Evolutionary conservation across 2,329 filamentous ascomycete genomes (phyloP).

Genomic region (Colletotrichum sp.): DNA sequence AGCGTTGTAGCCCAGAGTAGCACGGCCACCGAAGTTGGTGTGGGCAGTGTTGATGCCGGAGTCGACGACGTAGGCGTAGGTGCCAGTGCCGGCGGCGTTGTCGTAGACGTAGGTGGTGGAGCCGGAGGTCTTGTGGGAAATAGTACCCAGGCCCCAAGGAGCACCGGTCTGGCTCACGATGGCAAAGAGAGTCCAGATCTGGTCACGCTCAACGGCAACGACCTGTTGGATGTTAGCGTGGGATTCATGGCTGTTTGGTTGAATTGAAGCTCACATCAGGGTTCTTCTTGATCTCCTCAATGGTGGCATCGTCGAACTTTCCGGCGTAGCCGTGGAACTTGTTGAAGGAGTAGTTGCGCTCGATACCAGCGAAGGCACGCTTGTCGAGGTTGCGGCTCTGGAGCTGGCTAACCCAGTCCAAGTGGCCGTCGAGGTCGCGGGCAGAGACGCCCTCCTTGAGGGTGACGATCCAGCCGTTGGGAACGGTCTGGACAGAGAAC

Average conservation of each 20-base stretch:
- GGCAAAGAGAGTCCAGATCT: slow-evolving; percentile 27
- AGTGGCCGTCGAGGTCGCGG: slow-evolving; percentile 31
- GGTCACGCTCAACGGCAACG: slow-evolving; percentile 35
- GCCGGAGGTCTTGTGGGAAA: slow-evolving; percentile 45
- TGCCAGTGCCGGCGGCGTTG: slow-evolving; percentile 40
- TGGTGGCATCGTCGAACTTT: slow-evolving; percentile 44
- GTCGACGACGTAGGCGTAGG: slow-evolving; percentile 60
- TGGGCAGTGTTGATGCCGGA: slow-evolving; percentile 57
- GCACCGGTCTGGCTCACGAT: slow-evolving; percentile 37
- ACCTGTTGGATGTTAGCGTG: slow-evolving; percentile 30
- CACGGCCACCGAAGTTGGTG: slow-evolving; percentile 48
- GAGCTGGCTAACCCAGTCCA: slow-evolving; percentile 29
- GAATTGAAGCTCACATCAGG: slow-evolving; percentile 38
- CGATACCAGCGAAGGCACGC: slow-evolving; percentile 26
- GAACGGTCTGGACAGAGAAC: slow-evolving; percentile 26
- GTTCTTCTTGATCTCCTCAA: slow-evolving; percentile 42
- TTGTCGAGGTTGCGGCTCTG: slow-evolving; percentile 36
- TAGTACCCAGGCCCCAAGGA: slow-evolving; percentile 49
- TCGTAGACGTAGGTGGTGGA: slow-evolving; percentile 46
- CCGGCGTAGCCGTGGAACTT: slow-evolving; percentile 49
- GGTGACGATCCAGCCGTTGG: slow-evolving; percentile 51
- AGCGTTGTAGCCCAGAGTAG: slow-evolving; percentile 42
- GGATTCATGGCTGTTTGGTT: accelerated
- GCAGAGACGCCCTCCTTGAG: slow-evolving; percentile 39
- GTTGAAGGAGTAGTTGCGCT: slow-evolving; percentile 26